These are phyloP conservation scores for Paracorniculantispora psalliotae DNA, from an alignment of 2,329 filamentous ascomycete genomes.

Conservation along the genomic window DNA sequence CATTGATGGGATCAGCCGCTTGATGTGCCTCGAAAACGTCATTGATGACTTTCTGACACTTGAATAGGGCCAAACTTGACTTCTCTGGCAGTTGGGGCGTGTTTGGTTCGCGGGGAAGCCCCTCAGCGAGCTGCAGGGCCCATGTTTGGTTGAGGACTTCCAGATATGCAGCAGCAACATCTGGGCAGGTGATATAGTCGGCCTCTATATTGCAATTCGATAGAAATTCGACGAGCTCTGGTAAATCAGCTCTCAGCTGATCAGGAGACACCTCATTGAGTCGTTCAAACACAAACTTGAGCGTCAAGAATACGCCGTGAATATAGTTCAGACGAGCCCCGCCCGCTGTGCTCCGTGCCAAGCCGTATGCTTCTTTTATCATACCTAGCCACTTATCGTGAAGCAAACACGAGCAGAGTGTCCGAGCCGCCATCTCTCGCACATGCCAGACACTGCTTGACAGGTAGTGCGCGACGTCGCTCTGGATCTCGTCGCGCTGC, in stretches of 20 bases:
- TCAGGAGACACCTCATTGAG: conserved; percentile 42
- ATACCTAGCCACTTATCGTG: conserved; percentile 43
- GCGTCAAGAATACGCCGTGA: conserved; percentile 54
- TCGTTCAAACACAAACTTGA: conserved; percentile 53
- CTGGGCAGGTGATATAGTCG: conserved; percentile 29
- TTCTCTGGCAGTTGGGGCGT: conserved; percentile 20
- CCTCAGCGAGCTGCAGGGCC: conserved; percentile 22
- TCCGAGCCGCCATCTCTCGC: conserved; percentile 72
- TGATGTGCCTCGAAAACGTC: conserved; percentile 31
- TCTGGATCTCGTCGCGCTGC: conserved; percentile 49
- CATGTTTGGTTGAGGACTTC: conserved; percentile 42
- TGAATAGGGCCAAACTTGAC: conserved; percentile 33
- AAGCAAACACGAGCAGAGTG: conserved; percentile 59
- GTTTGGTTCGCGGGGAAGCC: conserved; percentile 17
- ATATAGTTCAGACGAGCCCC: conserved; percentile 43
- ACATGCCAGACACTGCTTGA: conserved; percentile 73
- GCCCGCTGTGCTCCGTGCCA: conserved; percentile 21
- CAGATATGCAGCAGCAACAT: conserved; percentile 41
- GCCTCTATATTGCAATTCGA: conserved; percentile 21
- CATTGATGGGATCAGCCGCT: conserved; percentile 18
- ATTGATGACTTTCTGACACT: conserved; percentile 33
- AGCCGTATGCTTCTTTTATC: conserved; percentile 33
- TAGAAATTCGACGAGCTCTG: conserved; percentile 27
- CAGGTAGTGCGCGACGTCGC: conserved; percentile 57
- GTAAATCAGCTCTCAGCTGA: conserved; percentile 30